Evolutionary conservation across 805 yeast species (phyloP).

Genomic region (Candida nitratophila): DNA sequence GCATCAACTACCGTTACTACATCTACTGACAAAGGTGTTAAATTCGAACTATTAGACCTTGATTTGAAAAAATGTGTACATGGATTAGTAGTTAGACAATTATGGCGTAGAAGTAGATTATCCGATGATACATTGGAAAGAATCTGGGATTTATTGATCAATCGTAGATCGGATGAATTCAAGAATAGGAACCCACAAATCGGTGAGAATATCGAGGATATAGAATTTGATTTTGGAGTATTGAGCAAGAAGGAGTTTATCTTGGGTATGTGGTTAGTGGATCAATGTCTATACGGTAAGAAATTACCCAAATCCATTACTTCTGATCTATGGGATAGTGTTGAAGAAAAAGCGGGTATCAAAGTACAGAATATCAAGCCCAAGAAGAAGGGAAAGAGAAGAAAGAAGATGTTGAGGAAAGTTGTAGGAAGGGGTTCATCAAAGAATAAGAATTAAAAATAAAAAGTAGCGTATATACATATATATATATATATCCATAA

Average conservation of each 20-base stretch:
- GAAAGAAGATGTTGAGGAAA: constrained; percentile 15
- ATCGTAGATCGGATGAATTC: constrained; percentile 39
- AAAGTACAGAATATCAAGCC: constrained; percentile 1
- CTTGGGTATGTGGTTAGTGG: constrained; percentile 98
- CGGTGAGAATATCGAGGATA: background rate
- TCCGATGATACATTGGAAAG: constrained; percentile 47
- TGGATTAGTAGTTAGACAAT: constrained; percentile 62
- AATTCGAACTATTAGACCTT: background rate
- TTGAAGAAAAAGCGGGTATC: constrained; percentile 30
- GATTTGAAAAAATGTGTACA: constrained; percentile 27
- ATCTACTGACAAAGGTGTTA: background rate
- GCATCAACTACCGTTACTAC: background rate
- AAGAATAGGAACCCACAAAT: background rate
- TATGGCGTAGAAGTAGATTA: constrained; percentile 77
- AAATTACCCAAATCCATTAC: constrained; percentile 72
- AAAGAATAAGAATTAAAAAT: background rate
- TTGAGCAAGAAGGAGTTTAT: constrained; percentile 75
- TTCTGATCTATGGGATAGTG: constrained; percentile 75
- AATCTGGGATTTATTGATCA: background rate
- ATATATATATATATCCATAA: too few relatives aligned
- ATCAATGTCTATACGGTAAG: constrained; percentile 90
- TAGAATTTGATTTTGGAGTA: constrained; percentile 73
- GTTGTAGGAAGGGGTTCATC: constrained; percentile 8
- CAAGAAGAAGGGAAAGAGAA: constrained; percentile 7
- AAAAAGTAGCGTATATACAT: background rate